These are phyloP conservation scores for Orobanche coerulescens DNA, from an alignment of 257 asterid genomes.

Conservation along the genomic window DNA sequence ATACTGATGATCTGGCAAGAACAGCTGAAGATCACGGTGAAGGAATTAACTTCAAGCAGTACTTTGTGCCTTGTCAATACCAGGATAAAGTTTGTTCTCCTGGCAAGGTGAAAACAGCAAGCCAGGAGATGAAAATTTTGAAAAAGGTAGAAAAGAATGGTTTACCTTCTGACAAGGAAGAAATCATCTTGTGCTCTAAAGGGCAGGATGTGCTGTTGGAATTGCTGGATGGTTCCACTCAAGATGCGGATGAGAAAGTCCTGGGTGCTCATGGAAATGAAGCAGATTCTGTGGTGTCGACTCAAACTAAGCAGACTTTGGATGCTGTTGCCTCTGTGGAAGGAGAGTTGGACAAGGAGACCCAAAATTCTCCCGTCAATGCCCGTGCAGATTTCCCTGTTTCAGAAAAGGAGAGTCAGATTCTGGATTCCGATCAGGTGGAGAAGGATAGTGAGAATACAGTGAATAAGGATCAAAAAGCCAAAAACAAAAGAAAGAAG, in stretches of 20 bases:
- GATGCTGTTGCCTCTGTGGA: constrained; percentile 14
- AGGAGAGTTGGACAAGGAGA: neutral
- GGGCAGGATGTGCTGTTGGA: constrained; percentile 20
- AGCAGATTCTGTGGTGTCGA: constrained; percentile 16
- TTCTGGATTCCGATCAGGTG: constrained; percentile 21
- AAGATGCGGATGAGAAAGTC: constrained; percentile 19
- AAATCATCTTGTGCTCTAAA: constrained; percentile 12
- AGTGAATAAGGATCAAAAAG: constrained; percentile 25
- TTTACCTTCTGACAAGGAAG: too few relatives aligned
- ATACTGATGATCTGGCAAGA: too few relatives aligned
- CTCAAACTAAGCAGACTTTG: constrained; percentile 14
- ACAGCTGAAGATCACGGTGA: too few relatives aligned
- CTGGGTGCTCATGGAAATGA: constrained; percentile 14
- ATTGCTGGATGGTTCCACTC: constrained; percentile 22
- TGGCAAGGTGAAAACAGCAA: too few relatives aligned
- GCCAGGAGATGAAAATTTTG: too few relatives aligned
- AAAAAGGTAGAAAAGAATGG: too few relatives aligned
- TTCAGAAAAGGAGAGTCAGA: constrained; percentile 26
- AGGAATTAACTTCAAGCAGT: too few relatives aligned
- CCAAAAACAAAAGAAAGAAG: constrained; percentile 35
- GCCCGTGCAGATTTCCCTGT: constrained; percentile 17
- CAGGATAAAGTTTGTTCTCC: too few relatives aligned
- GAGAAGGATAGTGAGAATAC: constrained; percentile 20
- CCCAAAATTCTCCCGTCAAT: constrained; percentile 13
- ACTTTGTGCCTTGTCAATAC: too few relatives aligned